Conservation (phyloP, 768 basidiomycete species). For the Boletus subparvulus region DNA sequence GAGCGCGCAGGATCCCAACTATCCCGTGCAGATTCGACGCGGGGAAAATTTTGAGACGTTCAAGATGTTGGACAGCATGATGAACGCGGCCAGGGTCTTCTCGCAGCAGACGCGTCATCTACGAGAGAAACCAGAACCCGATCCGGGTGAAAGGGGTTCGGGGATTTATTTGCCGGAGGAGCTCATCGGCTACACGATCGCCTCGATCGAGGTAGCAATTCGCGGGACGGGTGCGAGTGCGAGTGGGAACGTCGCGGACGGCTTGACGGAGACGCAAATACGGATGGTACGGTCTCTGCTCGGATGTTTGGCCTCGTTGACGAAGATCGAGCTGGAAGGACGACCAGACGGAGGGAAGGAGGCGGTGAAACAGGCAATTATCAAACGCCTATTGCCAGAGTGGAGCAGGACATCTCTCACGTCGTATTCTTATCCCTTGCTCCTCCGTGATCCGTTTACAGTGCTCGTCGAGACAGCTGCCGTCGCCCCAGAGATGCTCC, state of each 20-base stretch:
- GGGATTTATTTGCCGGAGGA: conserved; percentile 93
- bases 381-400: conserved; percentile 87
- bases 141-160: conserved; percentile 69
- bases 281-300: conserved; percentile 78
- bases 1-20: conserved; percentile 78
- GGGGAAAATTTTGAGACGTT: conserved; percentile 56
- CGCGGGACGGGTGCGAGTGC: conserved; percentile 55
- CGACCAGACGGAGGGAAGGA: conserved; percentile 74
- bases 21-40: conserved; percentile 53
- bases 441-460: conserved; percentile 88
- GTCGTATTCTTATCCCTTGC: conserved; percentile 79
- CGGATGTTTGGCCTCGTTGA: conserved; percentile 63
- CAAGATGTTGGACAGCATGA: conserved; percentile 87
- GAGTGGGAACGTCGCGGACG: conserved; percentile 60
- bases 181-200: conserved; percentile 83
- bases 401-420: conserved; percentile 87
- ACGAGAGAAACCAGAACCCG: conserved; percentile 72
- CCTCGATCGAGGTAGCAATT: conserved; percentile 75
- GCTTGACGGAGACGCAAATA: conserved; percentile 65
- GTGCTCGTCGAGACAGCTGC: conserved; percentile 89
- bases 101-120: conserved; percentile 85
- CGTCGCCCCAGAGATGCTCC: conserved; percentile 84
- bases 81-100: conserved; percentile 72
- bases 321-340: conserved; percentile 65
- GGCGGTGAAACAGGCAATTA: conserved; percentile 77